These are phyloP conservation scores for Carallia brachiata DNA, from an alignment of 345 rosid species.

Conservation along the genomic window DNA sequence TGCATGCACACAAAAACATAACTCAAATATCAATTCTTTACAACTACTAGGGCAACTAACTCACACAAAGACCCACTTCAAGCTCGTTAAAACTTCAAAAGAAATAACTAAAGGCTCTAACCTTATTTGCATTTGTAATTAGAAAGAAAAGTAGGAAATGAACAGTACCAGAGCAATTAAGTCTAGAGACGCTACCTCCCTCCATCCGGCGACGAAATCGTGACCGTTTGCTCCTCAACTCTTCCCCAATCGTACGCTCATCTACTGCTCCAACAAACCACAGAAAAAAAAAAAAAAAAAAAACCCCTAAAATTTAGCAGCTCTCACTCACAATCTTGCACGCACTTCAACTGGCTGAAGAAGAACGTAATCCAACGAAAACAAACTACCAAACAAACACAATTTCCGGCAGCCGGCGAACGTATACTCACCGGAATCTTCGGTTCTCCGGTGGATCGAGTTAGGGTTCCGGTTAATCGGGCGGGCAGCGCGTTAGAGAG, in stretches of 20 bases:
- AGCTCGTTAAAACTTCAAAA: not conserved
- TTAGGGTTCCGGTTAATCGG: conserved; percentile 75
- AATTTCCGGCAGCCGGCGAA: not conserved
- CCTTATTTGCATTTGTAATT: conserved; percentile 16
- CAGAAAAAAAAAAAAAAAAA: no score
- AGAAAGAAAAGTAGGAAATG: conserved; percentile 46
- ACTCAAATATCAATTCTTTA: not conserved
- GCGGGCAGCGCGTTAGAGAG: not conserved
- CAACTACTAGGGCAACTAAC: not conserved
- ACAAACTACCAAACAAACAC: not conserved
- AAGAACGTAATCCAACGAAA: not conserved
- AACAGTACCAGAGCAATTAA: conserved; percentile 82
- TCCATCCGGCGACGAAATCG: conserved; percentile 89
- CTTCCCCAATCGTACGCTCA: conserved; percentile 55
- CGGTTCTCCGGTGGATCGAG: conserved; percentile 39
- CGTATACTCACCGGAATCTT: not conserved
- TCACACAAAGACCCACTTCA: conserved; percentile 8
- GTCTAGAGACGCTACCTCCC: conserved; percentile 99
- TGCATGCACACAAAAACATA: not conserved
- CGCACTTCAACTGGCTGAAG: not conserved
- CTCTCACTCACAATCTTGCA: no score
- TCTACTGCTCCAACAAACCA: conserved; percentile 40
- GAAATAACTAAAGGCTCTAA: conserved; percentile 1
- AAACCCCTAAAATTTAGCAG: conserved; percentile 7
- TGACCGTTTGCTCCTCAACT: conserved; percentile 56